Evolutionary conservation across 768 basidiomycete species (phyloP), one percentile per base, ranked within the genome.

Genomic region (Trametes elegans): DNA sequence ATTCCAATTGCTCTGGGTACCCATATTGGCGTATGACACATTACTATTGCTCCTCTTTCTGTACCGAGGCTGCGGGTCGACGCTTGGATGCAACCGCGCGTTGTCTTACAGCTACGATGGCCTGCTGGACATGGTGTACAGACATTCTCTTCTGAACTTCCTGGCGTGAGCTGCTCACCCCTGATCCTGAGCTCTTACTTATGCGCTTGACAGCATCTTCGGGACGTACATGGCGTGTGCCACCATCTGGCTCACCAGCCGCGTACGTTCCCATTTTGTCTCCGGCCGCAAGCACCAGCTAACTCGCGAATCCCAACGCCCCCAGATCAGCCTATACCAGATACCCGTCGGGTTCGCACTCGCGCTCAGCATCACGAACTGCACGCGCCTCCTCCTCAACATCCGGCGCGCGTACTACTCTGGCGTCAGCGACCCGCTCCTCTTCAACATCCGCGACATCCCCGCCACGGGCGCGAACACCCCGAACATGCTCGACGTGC

Each of bases 331-430:
- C 26, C 60, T 66, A 5, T 61, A 56, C 16, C 65, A 68, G 34
- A 64, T 66, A n/a, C 68, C 66, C 19, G 64, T 66, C 16, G 57
- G 59, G n/a, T 69, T 69, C 53, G 68, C 62, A 28, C 60, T 70
- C 18, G 49, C 65, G 5, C 64, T 70, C 32, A 66, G 67, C 24
- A 59, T 69, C 50, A 70, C 64, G 18, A 68, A 65, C 53, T 66
- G 67, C 54, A 67, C 68, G 0, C 65, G 68, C 5, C 63, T 69
- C 18, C 61, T 69, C 18, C 64, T 70, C 43, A 70, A 68, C 49
- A 68, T 70, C 50, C 64, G 69, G 13, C 61, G 64, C 35, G 67
- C 64, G 24, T 70, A 70, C 60, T 70, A 66, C 56, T 40, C 58
- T 13, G 64, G 56, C 44, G 44, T 23, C 21, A 21, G 47, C 29